A percentile compares a stretch with the other conserved stretches of the same genome.
Evolutionary conservation across 2,329 filamentous ascomycete genomes (phyloP).

Genomic region (Raffaelea albimanens): DNA sequence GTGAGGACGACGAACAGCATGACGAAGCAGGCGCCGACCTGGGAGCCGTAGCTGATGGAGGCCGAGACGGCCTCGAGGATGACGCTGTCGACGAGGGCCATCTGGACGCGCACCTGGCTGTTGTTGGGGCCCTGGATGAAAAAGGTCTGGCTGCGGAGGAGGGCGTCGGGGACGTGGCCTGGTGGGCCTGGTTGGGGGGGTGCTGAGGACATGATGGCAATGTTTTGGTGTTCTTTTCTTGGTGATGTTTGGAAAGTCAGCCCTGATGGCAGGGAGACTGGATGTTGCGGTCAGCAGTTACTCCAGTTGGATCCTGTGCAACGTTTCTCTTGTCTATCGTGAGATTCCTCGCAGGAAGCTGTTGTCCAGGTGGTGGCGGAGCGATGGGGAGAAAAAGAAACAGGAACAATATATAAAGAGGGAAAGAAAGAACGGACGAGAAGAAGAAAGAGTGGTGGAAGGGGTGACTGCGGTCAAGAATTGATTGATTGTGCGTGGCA

Average conservation of each 20-base stretch:
- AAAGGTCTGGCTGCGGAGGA: conserved; percentile 10
- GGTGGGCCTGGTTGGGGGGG: too few species aligned
- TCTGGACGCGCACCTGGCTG: conserved; percentile 4
- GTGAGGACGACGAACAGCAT: conserved; percentile 57
- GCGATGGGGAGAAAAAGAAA: not conserved
- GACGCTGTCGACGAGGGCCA: conserved; percentile 7
- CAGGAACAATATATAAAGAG: not conserved
- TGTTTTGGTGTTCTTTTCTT: too few species aligned
- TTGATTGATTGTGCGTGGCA: too few species aligned
- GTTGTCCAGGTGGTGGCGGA: not conserved
- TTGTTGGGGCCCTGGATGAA: conserved; percentile 5
- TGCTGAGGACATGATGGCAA: too few species aligned
- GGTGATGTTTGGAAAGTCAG: too few species aligned
- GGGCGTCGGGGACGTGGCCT: too few species aligned
- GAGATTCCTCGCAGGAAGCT: too few species aligned
- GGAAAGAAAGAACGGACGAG: not conserved
- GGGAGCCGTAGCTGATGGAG: conserved; percentile 13
- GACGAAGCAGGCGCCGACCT: conserved; percentile 34
- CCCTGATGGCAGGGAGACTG: too few species aligned
- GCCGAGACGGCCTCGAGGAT: not conserved
- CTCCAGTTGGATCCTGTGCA: too few species aligned
- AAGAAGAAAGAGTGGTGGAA: not conserved
- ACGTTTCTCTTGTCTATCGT: too few species aligned
- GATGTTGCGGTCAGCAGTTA: too few species aligned
- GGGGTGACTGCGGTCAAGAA: too few species aligned